These are phyloP conservation scores for Metschnikowia henanensis DNA, from an alignment of 805 yeast genomes.

Conservation along the genomic window DNA sequence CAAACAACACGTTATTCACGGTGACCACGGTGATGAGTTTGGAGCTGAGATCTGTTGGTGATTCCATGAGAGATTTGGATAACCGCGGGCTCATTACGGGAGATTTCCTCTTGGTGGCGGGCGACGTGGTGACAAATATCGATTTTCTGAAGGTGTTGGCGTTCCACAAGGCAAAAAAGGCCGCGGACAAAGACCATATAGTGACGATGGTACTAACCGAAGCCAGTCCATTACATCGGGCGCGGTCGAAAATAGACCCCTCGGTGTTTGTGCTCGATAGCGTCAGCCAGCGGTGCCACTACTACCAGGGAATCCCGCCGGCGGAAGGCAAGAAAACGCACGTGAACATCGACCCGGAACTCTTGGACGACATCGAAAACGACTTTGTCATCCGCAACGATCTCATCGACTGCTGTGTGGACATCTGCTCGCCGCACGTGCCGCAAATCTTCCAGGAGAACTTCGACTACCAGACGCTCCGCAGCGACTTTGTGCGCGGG, in stretches of 20 bases:
- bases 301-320: constrained; percentile 77
- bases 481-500: constrained; percentile 89
- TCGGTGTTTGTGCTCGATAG: constrained; percentile 84
- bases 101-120: constrained; percentile 87
- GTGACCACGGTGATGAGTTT: constrained; percentile 78
- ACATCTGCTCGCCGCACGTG: constrained; percentile 91
- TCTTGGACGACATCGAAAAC: constrained; percentile 66
- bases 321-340: constrained; percentile 33
- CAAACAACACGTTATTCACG: constrained; percentile 74
- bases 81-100: constrained; percentile 86
- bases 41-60: constrained; percentile 92
- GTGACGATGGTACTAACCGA: constrained; percentile 91
- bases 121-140: constrained; percentile 93
- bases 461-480: constrained; percentile 86
- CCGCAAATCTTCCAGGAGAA: constrained; percentile 96
- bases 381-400: constrained; percentile 87
- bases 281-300: constrained; percentile 71
- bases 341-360: constrained; percentile 77
- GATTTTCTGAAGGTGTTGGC: constrained; percentile 73
- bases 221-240: constrained; percentile 81
- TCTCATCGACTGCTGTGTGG: constrained; percentile 94
- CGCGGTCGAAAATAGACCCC: constrained; percentile 78
- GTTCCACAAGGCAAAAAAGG: constrained; percentile 70
- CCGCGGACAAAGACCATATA: constrained; percentile 83
- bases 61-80: constrained; percentile 95